These are phyloP conservation scores for Fusarium odoratissimum DNA, from an alignment of 2,329 filamentous ascomycete species.

Conservation along the genomic window DNA sequence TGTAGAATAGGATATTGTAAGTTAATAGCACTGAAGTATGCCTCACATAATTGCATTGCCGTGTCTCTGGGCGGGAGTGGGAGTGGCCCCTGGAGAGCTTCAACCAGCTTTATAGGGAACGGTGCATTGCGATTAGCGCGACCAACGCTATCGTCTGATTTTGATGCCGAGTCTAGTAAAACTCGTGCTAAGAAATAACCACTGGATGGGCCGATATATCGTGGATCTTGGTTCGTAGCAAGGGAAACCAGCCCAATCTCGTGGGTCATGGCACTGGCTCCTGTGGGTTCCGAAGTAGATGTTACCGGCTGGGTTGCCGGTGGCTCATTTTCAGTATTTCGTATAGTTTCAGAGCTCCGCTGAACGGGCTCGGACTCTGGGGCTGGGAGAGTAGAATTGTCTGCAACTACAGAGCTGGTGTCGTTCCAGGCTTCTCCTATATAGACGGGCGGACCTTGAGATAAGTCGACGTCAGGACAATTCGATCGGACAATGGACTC, in stretches of 20 bases:
- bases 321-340: accelerated
- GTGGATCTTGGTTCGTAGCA: slow-evolving; percentile 58
- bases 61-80: slow-evolving; percentile 49
- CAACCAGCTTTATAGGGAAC: slow-evolving; percentile 47
- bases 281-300: slow-evolving; percentile 26
- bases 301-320: accelerated
- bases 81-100: slow-evolving; percentile 49
- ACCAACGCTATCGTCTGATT: slow-evolving; percentile 26
- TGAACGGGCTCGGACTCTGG: neutral
- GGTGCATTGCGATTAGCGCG: slow-evolving; percentile 12
- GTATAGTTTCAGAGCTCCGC: neutral
- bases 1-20: slow-evolving; percentile 63
- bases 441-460: slow-evolving; percentile 29
- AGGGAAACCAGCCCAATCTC: slow-evolving; percentile 66
- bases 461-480: slow-evolving; percentile 57
- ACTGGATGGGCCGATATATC: slow-evolving; percentile 67
- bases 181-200: slow-evolving; percentile 65
- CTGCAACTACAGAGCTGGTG: slow-evolving; percentile 3
- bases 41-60: slow-evolving; percentile 55
- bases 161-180: slow-evolving; percentile 56
- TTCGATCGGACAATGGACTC: slow-evolving; percentile 56
- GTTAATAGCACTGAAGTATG: slow-evolving; percentile 62
- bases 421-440: slow-evolving; percentile 30
- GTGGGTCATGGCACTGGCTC: slow-evolving; percentile 53
- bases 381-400: neutral